Base-by-base conservation (phyloP, 2,329 filamentous ascomycete species). In the Fusarium multiceps region DNA sequence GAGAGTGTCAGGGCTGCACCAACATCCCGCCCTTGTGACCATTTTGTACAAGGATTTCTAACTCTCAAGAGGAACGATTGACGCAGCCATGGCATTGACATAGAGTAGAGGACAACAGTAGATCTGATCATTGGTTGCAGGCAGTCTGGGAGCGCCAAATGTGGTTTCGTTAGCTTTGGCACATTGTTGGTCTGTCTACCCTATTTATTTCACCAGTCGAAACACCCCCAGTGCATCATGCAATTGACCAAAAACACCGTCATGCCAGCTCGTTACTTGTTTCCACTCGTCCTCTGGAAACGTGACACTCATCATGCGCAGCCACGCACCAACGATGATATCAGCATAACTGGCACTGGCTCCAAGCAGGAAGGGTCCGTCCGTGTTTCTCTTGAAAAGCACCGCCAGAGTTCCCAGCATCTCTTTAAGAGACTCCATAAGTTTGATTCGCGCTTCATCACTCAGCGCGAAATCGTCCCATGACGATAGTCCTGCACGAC, bases 321-420 rank as follows among this genome's bases (percentile, higher is more conserved):
- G 58, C 87, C 87, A 89, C 1, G 78, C 85, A 3, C 86, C 87
- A 1, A 89, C 82, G 34, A 89, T 86, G 1, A 88, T 72, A 71
- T 89, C 88, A 2, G 85, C 86, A 78, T 89, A 88, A 46, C 72
- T 83, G 2, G 81, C 79, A 72, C 68, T 72, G 2, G 66, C 49
- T 0, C 86, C 86, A 3, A 86, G 77, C 2, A 89, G 25, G 50
- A 85, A 89, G 0, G 85, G 84, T 9, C 86, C 86, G 14, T 64
- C 76, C 0, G 68, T 47, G 49, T 85, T 80, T 45, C 23, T 61
- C 6, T 18, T 28, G 30, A 83, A 88, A 4, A 85, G 59, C 64
- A 74, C 77, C 0, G 80, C 82, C 40, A 88, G 70, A 7, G 74
- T 80, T 3, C 76, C 81, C 23, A 88, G 71, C 45, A 75, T 78